phyloP scores from a whole-genome alignment of 2,329 filamentous ascomycete genomes.

The Ophiocordyceps camponoti-leonardi region DNA sequence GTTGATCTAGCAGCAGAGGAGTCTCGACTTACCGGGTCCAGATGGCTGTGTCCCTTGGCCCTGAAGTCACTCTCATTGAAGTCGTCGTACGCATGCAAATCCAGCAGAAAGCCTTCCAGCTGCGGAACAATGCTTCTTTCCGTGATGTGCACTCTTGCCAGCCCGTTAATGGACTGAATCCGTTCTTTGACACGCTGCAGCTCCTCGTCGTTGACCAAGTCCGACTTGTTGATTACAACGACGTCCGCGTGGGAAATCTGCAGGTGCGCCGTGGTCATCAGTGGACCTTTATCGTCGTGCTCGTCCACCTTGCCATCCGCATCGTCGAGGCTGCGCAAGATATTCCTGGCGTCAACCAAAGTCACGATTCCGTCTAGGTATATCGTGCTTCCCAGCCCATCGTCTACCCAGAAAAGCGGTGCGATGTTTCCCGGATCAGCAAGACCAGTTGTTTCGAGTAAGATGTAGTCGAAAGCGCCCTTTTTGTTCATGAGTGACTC shows the following conservation, averaged over 20 bases:
- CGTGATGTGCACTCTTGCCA: slow-evolving; percentile 73
- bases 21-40: slow-evolving; percentile 54
- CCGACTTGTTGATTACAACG: slow-evolving; percentile 83
- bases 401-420: slow-evolving; percentile 94
- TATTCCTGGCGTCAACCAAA: slow-evolving; percentile 87
- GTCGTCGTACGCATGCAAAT: slow-evolving; percentile 83
- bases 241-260: slow-evolving; percentile 97
- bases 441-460: slow-evolving; percentile 88
- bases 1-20: not conserved
- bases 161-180: slow-evolving; percentile 71
- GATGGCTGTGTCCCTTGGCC: slow-evolving; percentile 69
- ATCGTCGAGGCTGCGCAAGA: slow-evolving; percentile 67
- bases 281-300: slow-evolving; percentile 38
- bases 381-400: slow-evolving; percentile 84
- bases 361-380: slow-evolving; percentile 96
- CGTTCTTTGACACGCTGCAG: slow-evolving; percentile 52
- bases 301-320: slow-evolving; percentile 35
- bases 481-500: slow-evolving; percentile 91
- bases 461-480: slow-evolving; percentile 90
- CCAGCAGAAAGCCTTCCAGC: slow-evolving; percentile 72
- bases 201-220: slow-evolving; percentile 57
- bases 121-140: slow-evolving; percentile 63
- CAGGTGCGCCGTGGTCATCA: slow-evolving; percentile 83
- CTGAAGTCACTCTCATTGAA: slow-evolving; percentile 56
- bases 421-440: slow-evolving; percentile 93